Conservation (phyloP, 148 eudicot genomes). For the Fallopia convolvulus region DNA sequence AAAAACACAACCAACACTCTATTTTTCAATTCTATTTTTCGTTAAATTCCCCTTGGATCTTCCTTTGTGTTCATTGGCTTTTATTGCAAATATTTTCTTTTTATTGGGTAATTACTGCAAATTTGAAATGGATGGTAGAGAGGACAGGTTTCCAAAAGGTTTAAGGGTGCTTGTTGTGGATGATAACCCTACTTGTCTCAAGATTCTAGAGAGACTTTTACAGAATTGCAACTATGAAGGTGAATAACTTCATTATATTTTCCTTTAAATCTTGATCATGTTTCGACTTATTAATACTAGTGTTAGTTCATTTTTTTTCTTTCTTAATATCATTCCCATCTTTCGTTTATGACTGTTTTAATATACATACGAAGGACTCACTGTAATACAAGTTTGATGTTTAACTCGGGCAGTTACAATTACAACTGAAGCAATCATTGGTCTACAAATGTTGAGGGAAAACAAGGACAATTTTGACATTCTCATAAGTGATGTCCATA, state of each 20-base stretch:
- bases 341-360: too few relatives aligned
- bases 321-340: background rate
- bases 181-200: background rate
- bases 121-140: background rate
- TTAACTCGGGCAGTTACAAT: background rate
- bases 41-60: background rate
- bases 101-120: background rate
- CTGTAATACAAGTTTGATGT: background rate
- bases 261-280: background rate
- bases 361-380: background rate
- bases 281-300: background rate
- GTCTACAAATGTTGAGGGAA: conserved; percentile 45
- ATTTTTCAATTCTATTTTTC: too few relatives aligned
- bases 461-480: conserved; percentile 65
- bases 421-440: conserved; percentile 3
- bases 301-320: background rate
- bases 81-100: background rate
- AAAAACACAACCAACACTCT: too few relatives aligned
- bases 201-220: background rate
- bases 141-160: background rate
- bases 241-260: background rate
- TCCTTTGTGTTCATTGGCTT: background rate
- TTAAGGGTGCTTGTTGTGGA: conserved; percentile 3
- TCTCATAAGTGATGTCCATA: conserved; percentile 87
- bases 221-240: background rate